phyloP scores from a whole-genome alignment of 495 filamentous ascomycete species.

The Hamigera avellanea region DNA sequence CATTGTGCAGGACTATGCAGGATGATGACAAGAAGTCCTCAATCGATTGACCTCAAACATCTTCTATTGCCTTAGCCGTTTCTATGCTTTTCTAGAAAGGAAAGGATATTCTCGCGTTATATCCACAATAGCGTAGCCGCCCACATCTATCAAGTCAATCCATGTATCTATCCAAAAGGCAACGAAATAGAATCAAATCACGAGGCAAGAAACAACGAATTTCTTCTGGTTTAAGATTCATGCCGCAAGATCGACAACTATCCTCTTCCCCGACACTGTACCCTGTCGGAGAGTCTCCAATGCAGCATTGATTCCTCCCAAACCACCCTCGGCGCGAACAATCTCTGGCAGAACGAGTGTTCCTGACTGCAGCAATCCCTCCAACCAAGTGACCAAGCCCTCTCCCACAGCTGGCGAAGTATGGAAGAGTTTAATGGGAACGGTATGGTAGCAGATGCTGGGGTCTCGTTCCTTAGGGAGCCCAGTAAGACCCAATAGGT shows the following conservation, averaged over 20 bases:
- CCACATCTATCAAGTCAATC: no score
- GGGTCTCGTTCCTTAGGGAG: conserved; percentile 38
- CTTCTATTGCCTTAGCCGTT: no score
- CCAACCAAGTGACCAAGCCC: conserved; percentile 45
- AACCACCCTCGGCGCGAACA: conserved; percentile 43
- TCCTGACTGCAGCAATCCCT: conserved; percentile 38
- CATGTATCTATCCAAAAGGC: no score
- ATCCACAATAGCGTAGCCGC: no score
- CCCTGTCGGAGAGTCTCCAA: conserved; percentile 47
- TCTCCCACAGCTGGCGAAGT: conserved; percentile 45
- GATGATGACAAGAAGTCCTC: no score
- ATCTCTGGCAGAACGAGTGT: conserved; percentile 45
- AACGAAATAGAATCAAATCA: no score
- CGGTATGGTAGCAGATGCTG: conserved; percentile 42
- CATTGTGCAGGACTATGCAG: no score
- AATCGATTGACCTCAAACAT: no score
- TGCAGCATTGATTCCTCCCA: conserved; percentile 50
- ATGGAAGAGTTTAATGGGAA: conserved; percentile 62
- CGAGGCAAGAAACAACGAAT: no score
- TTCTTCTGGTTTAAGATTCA: no score
- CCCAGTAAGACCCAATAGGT: conserved; percentile 53
- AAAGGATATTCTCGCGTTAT: no score
- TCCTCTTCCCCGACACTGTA: conserved; percentile 43
- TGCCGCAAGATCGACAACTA: conserved; percentile 38
- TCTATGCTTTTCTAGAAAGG: no score